These are phyloP conservation scores for Lizonia empirigonia DNA, from an alignment of 2,329 filamentous ascomycete species.

Conservation along the genomic window DNA sequence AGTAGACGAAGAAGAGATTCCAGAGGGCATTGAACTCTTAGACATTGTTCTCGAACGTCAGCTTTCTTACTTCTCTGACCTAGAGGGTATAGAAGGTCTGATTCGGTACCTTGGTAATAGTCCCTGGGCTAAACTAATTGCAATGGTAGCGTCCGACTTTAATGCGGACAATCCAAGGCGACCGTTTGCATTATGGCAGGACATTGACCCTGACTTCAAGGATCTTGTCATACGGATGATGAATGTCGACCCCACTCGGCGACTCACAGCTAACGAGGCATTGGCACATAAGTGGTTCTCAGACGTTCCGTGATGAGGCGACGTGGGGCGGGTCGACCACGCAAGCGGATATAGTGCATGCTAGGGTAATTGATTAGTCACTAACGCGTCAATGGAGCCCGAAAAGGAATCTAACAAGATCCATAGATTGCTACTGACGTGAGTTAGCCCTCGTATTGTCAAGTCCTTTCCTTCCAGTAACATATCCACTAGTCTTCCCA, in stretches of 20 bases:
- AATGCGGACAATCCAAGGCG: constrained; percentile 50
- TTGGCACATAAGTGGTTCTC: constrained; percentile 25
- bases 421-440: too few species aligned
- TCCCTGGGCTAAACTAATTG: constrained; percentile 46
- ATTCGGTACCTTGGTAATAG: constrained; percentile 48
- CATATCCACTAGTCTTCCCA: too few species aligned
- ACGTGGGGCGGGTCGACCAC: neutral
- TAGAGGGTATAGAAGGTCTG: constrained; percentile 50
- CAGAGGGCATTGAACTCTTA: constrained; percentile 46
- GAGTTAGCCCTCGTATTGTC: too few species aligned
- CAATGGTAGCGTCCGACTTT: constrained; percentile 48
- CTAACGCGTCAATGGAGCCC: too few species aligned
- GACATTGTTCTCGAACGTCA: constrained; percentile 52
- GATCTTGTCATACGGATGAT: constrained; percentile 24
- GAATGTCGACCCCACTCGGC: constrained; percentile 18
- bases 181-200: constrained; percentile 38
- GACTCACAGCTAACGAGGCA: constrained; percentile 24
- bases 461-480: too few species aligned
- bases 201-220: constrained; percentile 19
- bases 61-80: constrained; percentile 57
- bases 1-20: constrained; percentile 43
- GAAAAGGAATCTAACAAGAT: too few species aligned
- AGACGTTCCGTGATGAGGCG: constrained; percentile 7
- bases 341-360: too few species aligned
- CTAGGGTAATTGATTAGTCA: too few species aligned